Evolutionary conservation across 495 filamentous ascomycete species (phyloP).

Genomic region (Corynascus novoguineensis): DNA sequence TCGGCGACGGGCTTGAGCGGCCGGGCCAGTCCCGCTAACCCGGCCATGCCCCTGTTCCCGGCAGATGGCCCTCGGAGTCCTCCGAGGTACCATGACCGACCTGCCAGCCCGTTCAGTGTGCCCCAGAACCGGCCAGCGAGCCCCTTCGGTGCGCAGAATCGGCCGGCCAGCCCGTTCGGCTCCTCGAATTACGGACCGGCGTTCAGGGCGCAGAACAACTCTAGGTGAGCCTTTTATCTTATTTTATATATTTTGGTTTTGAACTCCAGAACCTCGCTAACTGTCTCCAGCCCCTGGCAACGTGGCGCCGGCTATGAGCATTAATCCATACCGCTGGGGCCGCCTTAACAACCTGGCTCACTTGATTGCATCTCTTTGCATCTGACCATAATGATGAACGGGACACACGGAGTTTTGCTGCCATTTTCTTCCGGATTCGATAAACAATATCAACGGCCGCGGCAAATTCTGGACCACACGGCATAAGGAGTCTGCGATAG

Average conservation of each 20-base stretch:
- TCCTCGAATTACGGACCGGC: background rate
- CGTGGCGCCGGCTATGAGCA: slow-evolving; percentile 15
- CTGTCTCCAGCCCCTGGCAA: slow-evolving; percentile 9
- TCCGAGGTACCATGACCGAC: slow-evolving; percentile 17
- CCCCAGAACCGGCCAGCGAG: slow-evolving; percentile 14
- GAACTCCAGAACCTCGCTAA: background rate
- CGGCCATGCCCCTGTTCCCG: slow-evolving; percentile 58
- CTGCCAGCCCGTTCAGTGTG: slow-evolving; percentile 17
- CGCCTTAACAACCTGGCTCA: background rate
- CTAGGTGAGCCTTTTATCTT: slow-evolving; percentile 37
- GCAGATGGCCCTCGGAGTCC: slow-evolving; percentile 24
- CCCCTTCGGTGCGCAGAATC: slow-evolving; percentile 29
- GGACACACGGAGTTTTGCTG: slow-evolving; percentile 13
- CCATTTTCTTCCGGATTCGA: background rate
- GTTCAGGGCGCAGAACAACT: slow-evolving; percentile 23
- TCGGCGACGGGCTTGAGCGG: slow-evolving; percentile 22
- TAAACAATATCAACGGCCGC: background rate
- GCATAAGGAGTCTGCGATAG: background rate
- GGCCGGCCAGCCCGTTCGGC: background rate
- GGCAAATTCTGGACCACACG: background rate
- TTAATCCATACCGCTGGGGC: background rate
- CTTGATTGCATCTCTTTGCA: no score
- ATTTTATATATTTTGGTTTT: background rate
- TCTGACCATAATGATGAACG: slow-evolving; percentile 9
- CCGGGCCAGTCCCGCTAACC: slow-evolving; percentile 57